Evolutionary conservation across 345 rosid species (phyloP), one percentile per base, ranked within the genome.

Genomic region (Citropsis articulata): DNA sequence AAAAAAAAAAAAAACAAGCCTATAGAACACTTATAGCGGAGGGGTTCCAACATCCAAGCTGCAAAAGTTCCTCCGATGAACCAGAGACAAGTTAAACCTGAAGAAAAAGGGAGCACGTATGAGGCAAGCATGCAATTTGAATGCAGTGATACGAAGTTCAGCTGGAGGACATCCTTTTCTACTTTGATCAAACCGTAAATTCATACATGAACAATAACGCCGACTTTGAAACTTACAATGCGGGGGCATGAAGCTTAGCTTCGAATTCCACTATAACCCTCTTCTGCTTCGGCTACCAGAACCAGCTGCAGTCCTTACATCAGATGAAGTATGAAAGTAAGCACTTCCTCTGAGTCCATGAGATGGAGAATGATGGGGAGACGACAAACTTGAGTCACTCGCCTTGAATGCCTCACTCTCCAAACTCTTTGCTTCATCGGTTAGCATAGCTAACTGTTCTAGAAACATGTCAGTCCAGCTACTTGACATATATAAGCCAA

Each of bases 381-480:
- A 83, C 50, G 81, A 85, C 30, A 83, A 84, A 78, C 84, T 80
- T 2, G 86, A 64, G 30, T 85, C 90, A 24, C 82, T 84, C 33
- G 78, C 89, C 83, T 71, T 88, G 1, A 65, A 57, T 60, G 77
- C 81, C 81, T 91, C 92, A 48, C 81, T 73, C 86, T 92, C 98
- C 84, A 91, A 81, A 69, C 16, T 78, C 84, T 88, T 89, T 3
- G 92, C 91, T 88, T 96, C 97, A 4, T 88, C 86, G 3, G 25
- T 82, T 80, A 92, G 81, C 92, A 84, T 81, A 60, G 86, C 84
- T 53, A 92, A 81, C 97, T 93, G 90, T 85, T 81, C 66, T 71
- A 82, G 57, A 22, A 71, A 55, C 69, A 42, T 27, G 63, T 42
- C 27, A 77, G 63, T 75, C 55, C 53, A 71, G 60, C 75, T 63